Base-by-base conservation (phyloP, 2,329 filamentous ascomycete species). In the Escovopsis sp. region DNA sequence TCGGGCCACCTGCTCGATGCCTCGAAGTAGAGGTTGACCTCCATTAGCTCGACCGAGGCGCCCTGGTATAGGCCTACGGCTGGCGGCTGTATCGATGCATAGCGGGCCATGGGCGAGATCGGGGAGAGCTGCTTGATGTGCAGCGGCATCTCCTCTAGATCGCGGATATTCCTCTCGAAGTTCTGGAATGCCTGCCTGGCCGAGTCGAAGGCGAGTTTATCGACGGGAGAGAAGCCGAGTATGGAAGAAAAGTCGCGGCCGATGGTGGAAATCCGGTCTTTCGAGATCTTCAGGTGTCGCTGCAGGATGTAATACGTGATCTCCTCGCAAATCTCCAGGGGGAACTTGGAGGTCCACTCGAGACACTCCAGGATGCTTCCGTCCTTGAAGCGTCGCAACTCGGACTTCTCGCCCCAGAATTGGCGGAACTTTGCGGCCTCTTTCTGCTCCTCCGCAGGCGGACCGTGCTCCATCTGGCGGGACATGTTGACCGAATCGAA, bases 371-470 rank as follows among this genome's bases (percentile, higher is more conserved):
- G 71, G 49, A 98, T 95, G 51, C 81, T 89, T 16, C 91, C 91
- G 54, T 96, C 87, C 53, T 88, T 93, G 68, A 98, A 98, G 15
- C 91, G 83, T 48, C 91, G 77, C 37, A 98, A 70, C 59, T 98
- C 91, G 1, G 91, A 76, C 57, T 91, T 94, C 9, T 89, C 81
- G 7, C 89, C 91, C 91, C 93, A 98, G 57, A 98, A 96, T 30
- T 80, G 76, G 31, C 85, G 83, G 59, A 95, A 98, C 29, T 71
- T 72, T 9, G 79, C 77, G 20, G 87, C 82, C 48, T 86, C 84
- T 48, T 82, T 79, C 59, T 89, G 87, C 46, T 91, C 75, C 55
- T 96, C 88, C 2, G 86, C 84, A 1, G 81, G 66, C 5, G 91
- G 91, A 0, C 91, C 91, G 57, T 87, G 84, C 50, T 98, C 91